Percentiles rank a stretch among this genome's conserved stretches.
Evolutionary conservation across 345 rosid species (phyloP).

Genomic region (Noccaea caerulescens): DNA sequence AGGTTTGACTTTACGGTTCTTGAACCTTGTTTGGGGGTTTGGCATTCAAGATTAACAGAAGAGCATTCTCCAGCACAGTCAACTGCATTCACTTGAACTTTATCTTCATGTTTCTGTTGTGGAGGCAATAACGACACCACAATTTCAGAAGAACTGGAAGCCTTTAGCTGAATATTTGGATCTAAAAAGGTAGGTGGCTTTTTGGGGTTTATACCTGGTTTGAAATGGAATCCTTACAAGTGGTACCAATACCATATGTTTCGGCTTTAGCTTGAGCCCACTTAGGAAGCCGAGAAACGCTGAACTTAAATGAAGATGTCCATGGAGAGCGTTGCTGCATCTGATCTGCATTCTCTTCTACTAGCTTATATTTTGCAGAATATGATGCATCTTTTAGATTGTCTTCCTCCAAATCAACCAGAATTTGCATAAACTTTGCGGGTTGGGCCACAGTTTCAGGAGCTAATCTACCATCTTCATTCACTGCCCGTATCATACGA

Average conservation of each 20-base stretch:
- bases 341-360: constrained; percentile 40
- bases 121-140: constrained; percentile 12
- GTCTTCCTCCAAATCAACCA: constrained; percentile 48
- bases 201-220: constrained; percentile 55
- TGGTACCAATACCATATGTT: constrained; percentile 37
- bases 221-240: constrained; percentile 47
- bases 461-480: constrained; percentile 50
- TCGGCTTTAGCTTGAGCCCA: constrained; percentile 82
- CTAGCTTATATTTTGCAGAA: constrained; percentile 38
- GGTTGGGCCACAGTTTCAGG: constrained; percentile 50
- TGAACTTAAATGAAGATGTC: constrained; percentile 70
- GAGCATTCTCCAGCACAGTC: constrained; percentile 37
- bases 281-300: constrained; percentile 80
- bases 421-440: constrained; percentile 44
- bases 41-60: constrained; percentile 47
- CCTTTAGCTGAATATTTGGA: background rate
- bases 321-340: constrained; percentile 46
- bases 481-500: constrained; percentile 57
- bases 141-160: constrained; percentile 15
- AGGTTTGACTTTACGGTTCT: constrained; percentile 43
- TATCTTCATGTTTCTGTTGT: constrained; percentile 46
- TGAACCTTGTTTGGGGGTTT: constrained; percentile 51
- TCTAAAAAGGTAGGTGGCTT: background rate
- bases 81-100: constrained; percentile 37
- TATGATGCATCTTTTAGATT: constrained; percentile 42